Conservation (phyloP, 352 stramenopile species). For the Elongisporangium prolatum region DNA sequence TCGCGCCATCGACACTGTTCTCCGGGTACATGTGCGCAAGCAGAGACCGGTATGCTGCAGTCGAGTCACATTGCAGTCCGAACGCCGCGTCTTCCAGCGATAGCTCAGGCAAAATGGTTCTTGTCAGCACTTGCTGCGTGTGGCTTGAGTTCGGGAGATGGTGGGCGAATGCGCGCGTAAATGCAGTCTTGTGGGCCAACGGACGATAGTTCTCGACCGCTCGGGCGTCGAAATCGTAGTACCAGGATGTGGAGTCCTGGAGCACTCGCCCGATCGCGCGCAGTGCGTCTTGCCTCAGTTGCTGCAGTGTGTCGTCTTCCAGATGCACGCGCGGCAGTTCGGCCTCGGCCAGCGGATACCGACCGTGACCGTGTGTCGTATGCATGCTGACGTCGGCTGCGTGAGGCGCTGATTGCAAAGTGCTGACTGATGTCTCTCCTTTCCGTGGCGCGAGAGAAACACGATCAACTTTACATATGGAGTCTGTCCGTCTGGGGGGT, state of each 20-base stretch:
- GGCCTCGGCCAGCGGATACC: not conserved
- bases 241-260: not conserved
- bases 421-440: not conserved
- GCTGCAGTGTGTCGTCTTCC: not conserved
- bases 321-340: not conserved
- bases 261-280: not conserved
- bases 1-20: not conserved
- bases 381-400: not conserved
- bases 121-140: not conserved
- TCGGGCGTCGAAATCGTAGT: not conserved
- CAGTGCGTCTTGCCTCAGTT: not conserved
- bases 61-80: not conserved
- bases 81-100: not conserved
- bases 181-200: not conserved
- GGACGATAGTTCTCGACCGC: not conserved
- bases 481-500: not conserved
- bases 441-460: not conserved
- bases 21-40: not conserved
- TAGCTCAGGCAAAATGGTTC: not conserved
- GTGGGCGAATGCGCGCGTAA: not conserved
- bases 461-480: not conserved
- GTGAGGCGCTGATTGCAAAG: not conserved
- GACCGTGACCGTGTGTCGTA: not conserved
- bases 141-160: not conserved
- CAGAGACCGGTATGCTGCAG: not conserved